Base-by-base conservation (phyloP, 73 alveolate species). In the Vitrella brassicaformis region DNA sequence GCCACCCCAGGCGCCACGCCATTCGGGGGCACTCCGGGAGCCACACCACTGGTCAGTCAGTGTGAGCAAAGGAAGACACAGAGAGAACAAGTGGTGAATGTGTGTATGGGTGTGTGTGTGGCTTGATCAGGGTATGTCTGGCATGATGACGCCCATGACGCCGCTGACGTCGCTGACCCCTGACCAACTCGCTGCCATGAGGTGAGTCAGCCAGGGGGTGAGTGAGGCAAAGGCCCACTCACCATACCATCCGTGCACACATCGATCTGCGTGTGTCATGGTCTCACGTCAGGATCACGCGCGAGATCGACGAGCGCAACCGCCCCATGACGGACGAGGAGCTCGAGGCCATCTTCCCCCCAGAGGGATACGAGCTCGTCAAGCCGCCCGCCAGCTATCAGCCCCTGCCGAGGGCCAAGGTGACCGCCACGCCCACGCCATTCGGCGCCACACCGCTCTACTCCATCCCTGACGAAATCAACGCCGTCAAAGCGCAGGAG, bases 281-380 rank as follows among this genome's bases (percentile, higher is more conserved):
- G n/a, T n/a, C n/a, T n/a, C 22, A 39, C 22, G 56, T 14, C 14
- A 14, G 22, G 22, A 39, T 39, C 56, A 39, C 56, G 4, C 56
- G 70, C 18, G 82, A 75, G 31, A 19, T 75, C 45, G 67, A 67
- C 66, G 82, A 67, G 75, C 82, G 82, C 14, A 75, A 75, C 22
- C 75, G 71, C 10, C 82, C 82, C 28, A 75, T 75, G 82, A 67
- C 82, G 27, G 82, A 75, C 68, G 82, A 67, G 71, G 83, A 76
- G 71, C 26, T 76, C 71, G 83, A 76, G n/a, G 83, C 75, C 32
- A 67, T 76, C 83, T 47, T 76, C 45, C 83, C 83, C 1, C 70
- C 67, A 71, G 68, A 74, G 9, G 83, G 83, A 47, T 76, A 76
- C 30, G 83, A 76, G 66, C 67, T 76, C 65, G 83, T 76, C 67